Base-by-base conservation (phyloP, 148 eudicot genomes). In the Chenopodium berlandieri region DNA sequence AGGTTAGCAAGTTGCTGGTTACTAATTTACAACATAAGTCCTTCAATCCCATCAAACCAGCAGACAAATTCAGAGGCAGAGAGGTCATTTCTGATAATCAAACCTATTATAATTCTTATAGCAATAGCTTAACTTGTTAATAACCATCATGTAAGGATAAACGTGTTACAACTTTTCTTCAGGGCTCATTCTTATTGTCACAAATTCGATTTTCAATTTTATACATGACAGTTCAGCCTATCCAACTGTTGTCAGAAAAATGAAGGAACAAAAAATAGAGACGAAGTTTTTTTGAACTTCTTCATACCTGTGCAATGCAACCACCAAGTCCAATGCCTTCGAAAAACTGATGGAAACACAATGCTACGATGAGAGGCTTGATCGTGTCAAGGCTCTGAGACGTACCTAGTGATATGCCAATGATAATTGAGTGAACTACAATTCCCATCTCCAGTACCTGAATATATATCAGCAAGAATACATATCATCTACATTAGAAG, bases 311-410 rank as follows among this genome's bases (percentile, higher is more conserved):
- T 2, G 90, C 88, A 70, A 88, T 88, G 81, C 90, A 88, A 31
- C 90, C 90, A 23, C 90, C 90, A 9, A 88, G 88, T 2, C 88
- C 90, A 47, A 88, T 84, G 63, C 90, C 90, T 77, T 88, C 90
- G 32, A 88, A 88, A 70, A 86, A 82, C 34, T 88, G 90, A 83
- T 88, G 90, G 79, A 88, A 88, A 34, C 84, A 86, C 69, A 88
- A 67, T 32, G 90, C 90, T 1, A 87, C 85, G 52, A 88, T 83
- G 7, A 88, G 81, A 9, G 90, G 88, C 34, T 87, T 82, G 37
- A 88, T 88, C 32, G 88, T 86, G 48, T 82, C 79, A 0, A 87
- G 79, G 23, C 84, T 86, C 46, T 86, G 83, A 22, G 90, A 86
- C 7, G 88, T 83, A 0, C 90, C 90, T 54, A 88, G 52, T 7